A percentile compares a stretch with the other conserved stretches of the same genome.
These are phyloP conservation scores for Nemania serpens DNA, from an alignment of 2,329 filamentous ascomycete genomes.

Conservation along the genomic window DNA sequence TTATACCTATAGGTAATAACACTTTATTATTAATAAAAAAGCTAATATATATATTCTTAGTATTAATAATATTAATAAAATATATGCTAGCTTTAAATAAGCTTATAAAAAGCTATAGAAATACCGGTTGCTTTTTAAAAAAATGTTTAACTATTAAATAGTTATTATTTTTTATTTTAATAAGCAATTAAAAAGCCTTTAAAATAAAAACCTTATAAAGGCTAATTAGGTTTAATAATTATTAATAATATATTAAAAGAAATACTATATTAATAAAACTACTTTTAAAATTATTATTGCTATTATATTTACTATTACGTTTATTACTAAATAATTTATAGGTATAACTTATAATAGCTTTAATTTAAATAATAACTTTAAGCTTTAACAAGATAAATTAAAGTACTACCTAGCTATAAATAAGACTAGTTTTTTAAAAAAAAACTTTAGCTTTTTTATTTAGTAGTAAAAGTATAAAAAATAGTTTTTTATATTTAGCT, in stretches of 20 bases:
- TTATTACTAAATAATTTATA: no score
- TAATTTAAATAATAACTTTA: not conserved
- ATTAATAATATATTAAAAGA: not conserved
- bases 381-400: not conserved
- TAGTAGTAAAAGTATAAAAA: not conserved
- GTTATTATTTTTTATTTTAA: not conserved
- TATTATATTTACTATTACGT: no score
- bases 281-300: no score
- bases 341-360: no score
- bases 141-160: not conserved
- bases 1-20: no score
- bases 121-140: not conserved
- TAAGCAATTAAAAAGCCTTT: not conserved
- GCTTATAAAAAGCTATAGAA: not conserved
- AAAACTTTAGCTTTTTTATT: not conserved
- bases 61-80: not conserved
- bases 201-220: not conserved
- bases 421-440: not conserved
- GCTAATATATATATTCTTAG: not conserved
- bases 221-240: not conserved
- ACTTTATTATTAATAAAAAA: no score
- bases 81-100: not conserved
- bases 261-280: not conserved
- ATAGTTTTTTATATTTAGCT: not conserved
- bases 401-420: not conserved